Base-by-base conservation (phyloP, 768 basidiomycete genomes). In the Leccinum arenicola region DNA sequence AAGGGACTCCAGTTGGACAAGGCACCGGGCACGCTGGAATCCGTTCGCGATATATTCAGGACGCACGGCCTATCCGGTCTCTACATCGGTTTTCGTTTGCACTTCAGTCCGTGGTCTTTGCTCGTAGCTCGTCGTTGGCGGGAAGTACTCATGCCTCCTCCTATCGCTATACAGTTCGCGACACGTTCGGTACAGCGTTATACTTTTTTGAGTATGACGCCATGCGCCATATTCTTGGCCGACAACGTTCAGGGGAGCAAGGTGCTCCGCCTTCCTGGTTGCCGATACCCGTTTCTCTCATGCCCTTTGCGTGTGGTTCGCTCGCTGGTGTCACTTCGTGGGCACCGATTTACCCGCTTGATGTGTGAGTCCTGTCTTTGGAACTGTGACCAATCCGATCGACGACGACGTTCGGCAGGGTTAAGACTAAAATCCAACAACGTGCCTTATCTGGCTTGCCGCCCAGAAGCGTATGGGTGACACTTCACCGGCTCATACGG, bases 371-470 rank as follows among this genome's bases (percentile, higher is more conserved):
- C 21, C 31, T 23, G 27, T 17, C 21, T 9, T n/a, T 25, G 27
- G 23, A 43, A 43, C 9, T 0, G 15, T 47, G 15, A 50, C 17
- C 27, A 7, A 33, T 8, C 33, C 40, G 33, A 36, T 45, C n/a
- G 10, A 47, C 49, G 50, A 61, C 57, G 55, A 43, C 58, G 64
- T 50, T 62, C 33, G 61, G 61, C 63, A 92, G 90, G 47, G 90
- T 94, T 49, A 93, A 96, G 81, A 98, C 95, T 0, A 96, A 95
- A 75, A 81, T 95, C n/a, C 95, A 98, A 72, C 91, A 95, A 73
- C 86, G 95, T 54, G 87, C 93, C 25, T 77, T 98, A 54, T 88
- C 93, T 6, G 91, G 92, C 50, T 82, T 89, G 61, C 80, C 77
- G 54, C 85, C 87, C 61, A 85, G 91, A 56, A 83, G 88, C 54